Conservation (phyloP, 2,329 filamentous ascomycete species). For the Phaeosphaeriaceae sp. region DNA sequence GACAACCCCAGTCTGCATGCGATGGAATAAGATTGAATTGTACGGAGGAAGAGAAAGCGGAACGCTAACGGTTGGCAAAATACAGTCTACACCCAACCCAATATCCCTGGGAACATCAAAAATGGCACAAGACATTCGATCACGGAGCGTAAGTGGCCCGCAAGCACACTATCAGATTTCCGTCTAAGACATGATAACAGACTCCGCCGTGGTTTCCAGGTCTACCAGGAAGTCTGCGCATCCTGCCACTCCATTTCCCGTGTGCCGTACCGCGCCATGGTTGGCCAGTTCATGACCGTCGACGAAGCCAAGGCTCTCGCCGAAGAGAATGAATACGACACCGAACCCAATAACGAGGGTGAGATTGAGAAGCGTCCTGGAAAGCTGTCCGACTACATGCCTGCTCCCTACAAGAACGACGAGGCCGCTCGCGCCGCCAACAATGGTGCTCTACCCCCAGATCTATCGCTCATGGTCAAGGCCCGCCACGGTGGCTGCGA, state of each 20-base stretch:
- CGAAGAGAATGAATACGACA: conserved; percentile 98
- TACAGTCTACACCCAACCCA: conserved; percentile 84
- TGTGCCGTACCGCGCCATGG: conserved; percentile 90
- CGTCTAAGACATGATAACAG: conserved; percentile 53
- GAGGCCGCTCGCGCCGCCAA: conserved; percentile 97
- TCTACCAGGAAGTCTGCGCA: conserved; percentile 97
- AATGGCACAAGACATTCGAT: conserved; percentile 95
- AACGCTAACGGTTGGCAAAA: conserved; percentile 29
- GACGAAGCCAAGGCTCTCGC: conserved; percentile 97
- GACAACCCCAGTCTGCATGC: conserved; percentile 17
- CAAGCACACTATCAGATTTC: background rate
- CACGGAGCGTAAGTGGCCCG: conserved; percentile 81
- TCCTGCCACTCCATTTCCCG: conserved; percentile 96
- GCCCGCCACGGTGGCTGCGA: conserved; percentile 96
- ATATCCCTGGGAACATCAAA: conserved; percentile 95
- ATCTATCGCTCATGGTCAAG: conserved; percentile 98
- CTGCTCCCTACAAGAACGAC: conserved; percentile 96
- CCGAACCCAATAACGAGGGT: conserved; percentile 96
- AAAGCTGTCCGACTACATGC: conserved; percentile 98
- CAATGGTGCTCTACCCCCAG: conserved; percentile 95
- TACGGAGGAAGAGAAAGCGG: conserved; percentile 20
- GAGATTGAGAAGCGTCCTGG: conserved; percentile 98
- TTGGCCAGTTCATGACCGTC: conserved; percentile 91
- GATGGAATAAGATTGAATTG: conserved; percentile 31
- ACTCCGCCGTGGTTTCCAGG: conserved; percentile 98